Evolutionary conservation across 2,329 filamentous ascomycete species (phyloP).

Genomic region (Phyllosticta capitalensis): DNA sequence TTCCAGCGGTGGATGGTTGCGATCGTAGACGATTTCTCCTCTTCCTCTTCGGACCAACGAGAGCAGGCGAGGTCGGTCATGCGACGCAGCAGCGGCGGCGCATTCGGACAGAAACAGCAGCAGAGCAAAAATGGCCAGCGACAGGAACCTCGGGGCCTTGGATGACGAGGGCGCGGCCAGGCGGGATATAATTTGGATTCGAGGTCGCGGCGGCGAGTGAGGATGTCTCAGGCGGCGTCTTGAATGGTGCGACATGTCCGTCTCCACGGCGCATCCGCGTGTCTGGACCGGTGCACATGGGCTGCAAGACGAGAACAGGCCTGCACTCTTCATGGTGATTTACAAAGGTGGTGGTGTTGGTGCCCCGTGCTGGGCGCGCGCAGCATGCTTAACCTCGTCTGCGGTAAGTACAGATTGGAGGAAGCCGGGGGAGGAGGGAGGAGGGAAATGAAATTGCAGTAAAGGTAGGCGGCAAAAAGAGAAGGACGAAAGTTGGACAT

Average conservation of each 20-base stretch:
- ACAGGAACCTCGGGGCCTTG: neutral
- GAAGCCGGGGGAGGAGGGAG: neutral
- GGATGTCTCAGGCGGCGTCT: slow-evolving; percentile 1
- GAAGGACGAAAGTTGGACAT: neutral
- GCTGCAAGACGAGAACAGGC: slow-evolving; percentile 10
- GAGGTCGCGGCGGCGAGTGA: neutral
- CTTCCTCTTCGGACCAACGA: slow-evolving; percentile 8
- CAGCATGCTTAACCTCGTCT: neutral
- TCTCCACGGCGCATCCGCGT: neutral
- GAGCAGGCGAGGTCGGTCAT: slow-evolving; percentile 7
- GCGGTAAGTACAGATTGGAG: neutral
- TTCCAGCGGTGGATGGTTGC: neutral
- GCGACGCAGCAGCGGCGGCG: slow-evolving; percentile 9
- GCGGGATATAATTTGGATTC: slow-evolving; percentile 5
- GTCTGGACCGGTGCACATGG: neutral
- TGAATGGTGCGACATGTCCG: slow-evolving; percentile 10
- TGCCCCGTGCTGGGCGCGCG: neutral
- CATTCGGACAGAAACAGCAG: slow-evolving; percentile 7
- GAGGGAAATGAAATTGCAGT: neutral
- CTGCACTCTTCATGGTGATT: neutral
- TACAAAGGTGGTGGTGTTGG: neutral
- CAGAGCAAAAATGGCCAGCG: neutral
- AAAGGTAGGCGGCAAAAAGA: neutral
- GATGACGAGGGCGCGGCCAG: neutral
- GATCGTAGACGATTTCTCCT: slow-evolving; percentile 10